Evolutionary conservation across 2,329 filamentous ascomycete genomes (phyloP), one percentile per base, ranked within the genome.

Genomic region (Cercospora beticola): DNA sequence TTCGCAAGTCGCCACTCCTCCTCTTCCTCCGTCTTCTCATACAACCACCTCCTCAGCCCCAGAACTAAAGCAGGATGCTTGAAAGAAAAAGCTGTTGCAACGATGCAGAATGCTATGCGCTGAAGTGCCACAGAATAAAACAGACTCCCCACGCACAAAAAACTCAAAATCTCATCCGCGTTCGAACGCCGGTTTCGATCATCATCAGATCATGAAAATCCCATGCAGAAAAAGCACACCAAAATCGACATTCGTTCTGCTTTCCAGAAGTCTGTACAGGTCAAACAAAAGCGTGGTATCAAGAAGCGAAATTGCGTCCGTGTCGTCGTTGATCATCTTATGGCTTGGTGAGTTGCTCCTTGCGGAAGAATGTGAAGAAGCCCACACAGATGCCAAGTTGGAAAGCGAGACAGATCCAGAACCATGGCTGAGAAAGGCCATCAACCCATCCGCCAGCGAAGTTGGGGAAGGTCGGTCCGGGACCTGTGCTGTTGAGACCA

Each of bases 401-500:
- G 65, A 86, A 81, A 7, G 83, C 68, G 40, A 90, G 75, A 61
- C 84, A 86, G 67, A 89, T 80, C 88, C 88, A 90, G 76, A 90
- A 89, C 82, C 84, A 86, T 16, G 82, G 80, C 67, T 83, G 83
- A 12, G 78, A 82, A 43, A 88, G 75, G 2, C 83, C 83, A 12
- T 81, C 79, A 46, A 78, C 77, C 26, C 82, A 76, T 0, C 83
- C 82, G 64, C 82, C 81, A 16, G 84, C 84, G 70, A 90, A 83
- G 76, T 89, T 86, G 0, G 88, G 88, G 70, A 89, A 90, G 18
- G 89, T 87, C 3, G 83, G 80, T 1, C 87, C 87, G 1, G 88
- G 88, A 0, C 88, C 88, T 26, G 87, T 82, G 6, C 82, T 84
- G 76, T 90, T 86, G 0, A 89, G 88, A 9, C 86, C 87, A 63